phyloP scores from a whole-genome alignment of 2,329 filamentous ascomycete genomes.

The Aspergillus texensis region DNA sequence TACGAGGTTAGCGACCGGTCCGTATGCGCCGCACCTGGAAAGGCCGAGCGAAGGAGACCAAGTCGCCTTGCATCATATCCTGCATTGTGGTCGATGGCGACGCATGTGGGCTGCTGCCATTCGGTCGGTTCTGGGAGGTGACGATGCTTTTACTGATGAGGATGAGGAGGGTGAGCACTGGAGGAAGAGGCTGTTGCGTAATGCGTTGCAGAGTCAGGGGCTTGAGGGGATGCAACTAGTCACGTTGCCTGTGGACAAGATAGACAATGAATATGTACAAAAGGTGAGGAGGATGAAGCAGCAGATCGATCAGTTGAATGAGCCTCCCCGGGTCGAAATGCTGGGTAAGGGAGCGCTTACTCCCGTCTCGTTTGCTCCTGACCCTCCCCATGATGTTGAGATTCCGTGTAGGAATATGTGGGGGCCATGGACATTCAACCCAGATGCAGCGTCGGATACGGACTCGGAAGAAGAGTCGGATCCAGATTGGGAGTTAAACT shows the following conservation, averaged over 20 bases:
- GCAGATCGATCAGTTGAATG: not conserved
- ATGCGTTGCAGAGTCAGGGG: conserved; percentile 31
- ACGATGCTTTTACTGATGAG: not conserved
- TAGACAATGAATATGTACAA: not conserved
- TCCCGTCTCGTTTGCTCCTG: not conserved
- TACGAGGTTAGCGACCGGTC: not conserved
- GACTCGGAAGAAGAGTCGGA: not conserved
- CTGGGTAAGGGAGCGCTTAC: not conserved
- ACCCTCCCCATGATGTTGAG: not conserved
- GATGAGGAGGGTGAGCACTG: conserved; percentile 15
- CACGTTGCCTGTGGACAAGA: conserved; percentile 16
- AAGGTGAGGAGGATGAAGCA: not conserved
- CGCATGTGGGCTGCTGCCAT: conserved; percentile 28
- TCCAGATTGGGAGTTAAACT: not conserved
- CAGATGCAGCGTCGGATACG: not conserved
- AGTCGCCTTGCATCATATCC: conserved; percentile 20
- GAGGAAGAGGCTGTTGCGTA: conserved; percentile 29
- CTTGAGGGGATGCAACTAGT: conserved; percentile 35
- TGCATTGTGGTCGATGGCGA: conserved; percentile 28
- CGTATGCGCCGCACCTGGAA: not conserved
- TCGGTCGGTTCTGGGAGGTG: not conserved
- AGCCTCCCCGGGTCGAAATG: not conserved
- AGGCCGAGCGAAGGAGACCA: conserved; percentile 5
- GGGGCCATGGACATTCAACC: not conserved
- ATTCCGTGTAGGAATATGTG: conserved; percentile 3